These are phyloP conservation scores for Physaria fendleri DNA, from an alignment of 345 rosid genomes.

Conservation along the genomic window DNA sequence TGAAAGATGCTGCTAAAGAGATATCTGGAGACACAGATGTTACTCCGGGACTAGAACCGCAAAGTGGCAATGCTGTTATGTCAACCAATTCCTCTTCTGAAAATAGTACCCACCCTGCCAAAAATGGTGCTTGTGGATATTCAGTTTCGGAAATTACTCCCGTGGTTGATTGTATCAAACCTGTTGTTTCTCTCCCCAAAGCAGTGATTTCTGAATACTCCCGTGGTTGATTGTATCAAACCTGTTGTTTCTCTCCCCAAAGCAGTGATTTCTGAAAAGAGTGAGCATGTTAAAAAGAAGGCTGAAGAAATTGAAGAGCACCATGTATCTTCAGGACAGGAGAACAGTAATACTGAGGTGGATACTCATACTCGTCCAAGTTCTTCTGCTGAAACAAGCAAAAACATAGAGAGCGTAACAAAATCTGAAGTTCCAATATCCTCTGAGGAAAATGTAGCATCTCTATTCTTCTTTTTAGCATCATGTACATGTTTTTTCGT, in stretches of 20 bases:
- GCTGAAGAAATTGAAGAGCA: constrained; percentile 1
- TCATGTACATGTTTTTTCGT: not conserved
- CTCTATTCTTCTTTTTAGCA: constrained; percentile 9
- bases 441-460: constrained; percentile 57
- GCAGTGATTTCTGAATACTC: constrained; percentile 21
- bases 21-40: constrained; percentile 24
- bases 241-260: constrained; percentile 30
- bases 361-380: constrained; percentile 10
- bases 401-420: constrained; percentile 17
- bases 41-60: constrained; percentile 22
- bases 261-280: constrained; percentile 22
- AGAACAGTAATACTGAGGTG: constrained; percentile 5
- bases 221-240: constrained; percentile 20
- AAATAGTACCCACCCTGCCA: constrained; percentile 22
- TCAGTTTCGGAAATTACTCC: constrained; percentile 23
- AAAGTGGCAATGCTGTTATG: constrained; percentile 31
- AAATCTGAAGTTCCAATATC: constrained; percentile 23
- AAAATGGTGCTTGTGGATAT: constrained; percentile 18
- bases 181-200: constrained; percentile 30
- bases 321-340: constrained; percentile 5
- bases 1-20: constrained; percentile 29
- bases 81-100: constrained; percentile 17
- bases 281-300: constrained; percentile 25
- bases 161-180: constrained; percentile 20
- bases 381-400: constrained; percentile 32